phyloP scores from a whole-genome alignment of 257 asterid genomes.

The Solanum gandarillasii region DNA sequence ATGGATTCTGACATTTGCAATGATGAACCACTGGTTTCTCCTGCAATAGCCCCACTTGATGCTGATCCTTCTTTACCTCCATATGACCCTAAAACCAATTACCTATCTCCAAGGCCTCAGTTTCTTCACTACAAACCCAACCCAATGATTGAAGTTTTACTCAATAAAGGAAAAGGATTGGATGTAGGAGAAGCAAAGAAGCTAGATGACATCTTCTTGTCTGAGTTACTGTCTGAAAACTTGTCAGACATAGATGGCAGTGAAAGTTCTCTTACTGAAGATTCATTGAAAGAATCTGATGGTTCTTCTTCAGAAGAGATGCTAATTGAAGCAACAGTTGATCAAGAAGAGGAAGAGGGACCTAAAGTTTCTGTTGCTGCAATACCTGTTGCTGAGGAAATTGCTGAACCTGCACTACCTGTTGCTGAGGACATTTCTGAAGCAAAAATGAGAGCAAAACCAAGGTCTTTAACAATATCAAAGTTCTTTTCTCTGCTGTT shows the following conservation, averaged over 20 bases:
- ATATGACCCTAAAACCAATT: constrained; percentile 74
- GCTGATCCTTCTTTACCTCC: constrained; percentile 72
- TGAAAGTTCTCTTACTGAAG: constrained; percentile 28
- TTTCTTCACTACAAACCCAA: constrained; percentile 72
- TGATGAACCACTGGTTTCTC: constrained; percentile 5
- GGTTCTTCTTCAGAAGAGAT: constrained; percentile 16
- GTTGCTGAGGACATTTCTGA: constrained; percentile 14
- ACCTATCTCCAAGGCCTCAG: constrained; percentile 79
- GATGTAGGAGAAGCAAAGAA: constrained; percentile 18
- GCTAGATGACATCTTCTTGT: constrained; percentile 27
- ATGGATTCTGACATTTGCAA: constrained; percentile 14
- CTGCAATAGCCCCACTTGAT: constrained; percentile 55
- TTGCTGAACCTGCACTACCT: background rate
- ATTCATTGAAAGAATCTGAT: constrained; percentile 17
- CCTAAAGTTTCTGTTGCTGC: background rate
- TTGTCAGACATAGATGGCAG: constrained; percentile 33
- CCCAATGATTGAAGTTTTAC: constrained; percentile 41
- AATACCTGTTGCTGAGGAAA: constrained; percentile 8
- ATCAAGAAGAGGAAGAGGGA: constrained; percentile 1
- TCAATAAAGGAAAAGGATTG: constrained; percentile 25
- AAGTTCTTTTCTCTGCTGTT: constrained; percentile 26
- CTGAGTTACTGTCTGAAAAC: constrained; percentile 32
- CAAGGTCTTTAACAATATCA: constrained; percentile 15
- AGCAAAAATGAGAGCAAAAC: constrained; percentile 14
- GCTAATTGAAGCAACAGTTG: background rate